Percentiles rank a stretch among this genome's conserved stretches.
phyloP scores from a whole-genome alignment of 1,284 basidiomycete genomes.

The Stereum hirsutum region DNA sequence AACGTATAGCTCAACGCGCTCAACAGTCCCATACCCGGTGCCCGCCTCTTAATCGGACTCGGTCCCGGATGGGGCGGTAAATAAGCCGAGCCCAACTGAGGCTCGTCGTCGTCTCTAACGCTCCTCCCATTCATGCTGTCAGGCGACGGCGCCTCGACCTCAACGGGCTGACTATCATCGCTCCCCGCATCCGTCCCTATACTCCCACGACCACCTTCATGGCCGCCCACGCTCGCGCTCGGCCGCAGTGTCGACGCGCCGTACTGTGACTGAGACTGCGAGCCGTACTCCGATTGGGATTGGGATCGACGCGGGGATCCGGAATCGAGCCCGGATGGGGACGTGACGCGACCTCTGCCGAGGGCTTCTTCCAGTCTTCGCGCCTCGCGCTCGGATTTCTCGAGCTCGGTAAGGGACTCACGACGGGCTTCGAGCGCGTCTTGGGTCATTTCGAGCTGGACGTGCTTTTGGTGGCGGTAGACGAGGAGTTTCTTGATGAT shows the following conservation, averaged over 20 bases:
- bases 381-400: slow-evolving; percentile 90
- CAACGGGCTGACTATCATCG: slow-evolving; percentile 6
- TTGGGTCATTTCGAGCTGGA: slow-evolving; percentile 96
- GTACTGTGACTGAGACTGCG: not conserved
- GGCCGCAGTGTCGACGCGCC: too few relatives aligned
- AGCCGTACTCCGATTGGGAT: not conserved
- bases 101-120: slow-evolving; percentile 9
- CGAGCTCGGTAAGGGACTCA: slow-evolving; percentile 83
- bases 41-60: slow-evolving; percentile 48
- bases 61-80: slow-evolving; percentile 71
- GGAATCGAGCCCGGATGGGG: slow-evolving; percentile 6
- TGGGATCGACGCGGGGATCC: not conserved
- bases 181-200: not conserved
- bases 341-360: slow-evolving; percentile 36
- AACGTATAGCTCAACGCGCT: slow-evolving; percentile 92
- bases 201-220: not conserved
- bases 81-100: slow-evolving; percentile 33
- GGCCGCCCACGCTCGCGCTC: not conserved
- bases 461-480: slow-evolving; percentile 97
- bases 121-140: slow-evolving; percentile 6
- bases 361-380: slow-evolving; percentile 85
- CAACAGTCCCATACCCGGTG: slow-evolving; percentile 80
- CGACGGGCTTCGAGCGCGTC: slow-evolving; percentile 85
- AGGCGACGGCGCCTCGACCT: slow-evolving; percentile 4
- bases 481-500: slow-evolving; percentile 92